These are phyloP conservation scores for Dioscorea cayenensis DNA, from an alignment of 116 monocot genomes.

Conservation along the genomic window DNA sequence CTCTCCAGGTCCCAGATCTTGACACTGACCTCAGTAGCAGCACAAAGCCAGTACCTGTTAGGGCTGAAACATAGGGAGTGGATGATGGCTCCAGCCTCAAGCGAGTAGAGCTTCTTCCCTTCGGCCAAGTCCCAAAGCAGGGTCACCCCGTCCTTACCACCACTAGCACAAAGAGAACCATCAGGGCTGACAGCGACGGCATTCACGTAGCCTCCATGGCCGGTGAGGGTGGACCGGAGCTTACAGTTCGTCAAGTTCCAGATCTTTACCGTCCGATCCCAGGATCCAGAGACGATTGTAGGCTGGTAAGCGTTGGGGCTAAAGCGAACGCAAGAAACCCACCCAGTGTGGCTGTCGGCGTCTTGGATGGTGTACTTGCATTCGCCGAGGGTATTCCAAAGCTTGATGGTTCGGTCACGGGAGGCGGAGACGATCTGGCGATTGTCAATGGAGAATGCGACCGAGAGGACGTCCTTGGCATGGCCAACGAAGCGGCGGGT, in stretches of 20 bases:
- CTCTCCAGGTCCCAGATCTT: conserved; percentile 41
- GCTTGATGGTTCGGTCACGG: conserved; percentile 28
- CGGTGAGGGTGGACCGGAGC: conserved; percentile 19
- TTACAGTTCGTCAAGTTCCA: conserved; percentile 34
- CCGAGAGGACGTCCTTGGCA: conserved; percentile 27
- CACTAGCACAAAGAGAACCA: conserved; percentile 31
- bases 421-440: conserved; percentile 40
- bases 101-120: conserved; percentile 28
- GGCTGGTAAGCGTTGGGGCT: conserved; percentile 22
- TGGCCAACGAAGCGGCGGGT: conserved; percentile 34
- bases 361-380: conserved; percentile 44
- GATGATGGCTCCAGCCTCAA: conserved; percentile 29
- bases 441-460: conserved; percentile 33
- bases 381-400: conserved; percentile 26
- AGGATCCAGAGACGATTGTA: conserved; percentile 29
- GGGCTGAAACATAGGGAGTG: conserved; percentile 28
- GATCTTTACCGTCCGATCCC: conserved; percentile 32
- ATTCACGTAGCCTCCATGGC: conserved; percentile 31
- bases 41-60: conserved; percentile 39
- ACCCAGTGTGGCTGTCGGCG: conserved; percentile 19
- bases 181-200: conserved; percentile 34
- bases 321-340: conserved; percentile 33
- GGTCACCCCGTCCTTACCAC: conserved; percentile 25
- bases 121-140: conserved; percentile 31
- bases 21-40: conserved; percentile 28